Percentiles rank a stretch among this genome's conserved stretches.
These are phyloP conservation scores for Nemania sp. DNA, from an alignment of 2,329 filamentous ascomycete genomes.

Conservation along the genomic window DNA sequence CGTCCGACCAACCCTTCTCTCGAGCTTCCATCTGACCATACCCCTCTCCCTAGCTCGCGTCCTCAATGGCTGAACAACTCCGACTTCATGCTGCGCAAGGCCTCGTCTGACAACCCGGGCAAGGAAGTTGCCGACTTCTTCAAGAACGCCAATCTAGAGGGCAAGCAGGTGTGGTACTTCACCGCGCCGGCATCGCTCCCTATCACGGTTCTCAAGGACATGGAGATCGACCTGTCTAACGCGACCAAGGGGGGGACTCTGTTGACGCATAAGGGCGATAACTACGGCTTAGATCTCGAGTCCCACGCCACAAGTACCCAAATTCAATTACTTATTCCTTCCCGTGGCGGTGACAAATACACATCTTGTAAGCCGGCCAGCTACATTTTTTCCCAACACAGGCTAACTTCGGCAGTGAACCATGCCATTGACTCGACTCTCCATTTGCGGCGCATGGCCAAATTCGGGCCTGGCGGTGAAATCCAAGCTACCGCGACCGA, in stretches of 20 bases:
- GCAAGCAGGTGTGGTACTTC: slow-evolving; percentile 82
- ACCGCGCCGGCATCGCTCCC: slow-evolving; percentile 72
- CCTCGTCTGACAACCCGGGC: slow-evolving; percentile 46
- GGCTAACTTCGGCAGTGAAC: slow-evolving; percentile 43
- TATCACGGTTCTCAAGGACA: slow-evolving; percentile 67
- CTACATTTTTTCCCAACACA: slow-evolving; percentile 25
- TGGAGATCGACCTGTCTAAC: slow-evolving; percentile 64
- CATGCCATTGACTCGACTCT: slow-evolving; percentile 62
- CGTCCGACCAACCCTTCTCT: background rate
- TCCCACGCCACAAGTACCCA: slow-evolving; percentile 54
- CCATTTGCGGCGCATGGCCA: slow-evolving; percentile 67
- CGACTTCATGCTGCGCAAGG: slow-evolving; percentile 59
- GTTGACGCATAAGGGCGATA: slow-evolving; percentile 65
- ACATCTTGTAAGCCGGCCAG: slow-evolving; percentile 52
- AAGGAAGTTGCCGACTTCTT: slow-evolving; percentile 60
- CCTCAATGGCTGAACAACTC: slow-evolving; percentile 53
- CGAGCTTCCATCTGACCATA: slow-evolving; percentile 2
- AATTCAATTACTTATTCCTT: slow-evolving; percentile 66
- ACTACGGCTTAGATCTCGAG: slow-evolving; percentile 65
- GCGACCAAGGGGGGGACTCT: slow-evolving; percentile 57
- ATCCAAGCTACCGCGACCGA: slow-evolving; percentile 46
- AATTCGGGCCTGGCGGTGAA: slow-evolving; percentile 52
- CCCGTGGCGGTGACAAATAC: slow-evolving; percentile 58
- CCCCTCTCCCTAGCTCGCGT: slow-evolving; percentile 29
- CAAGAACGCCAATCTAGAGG: slow-evolving; percentile 61